Conservation (phyloP, 2,329 filamentous ascomycete species). For the Colletotrichum camelliae region DNA sequence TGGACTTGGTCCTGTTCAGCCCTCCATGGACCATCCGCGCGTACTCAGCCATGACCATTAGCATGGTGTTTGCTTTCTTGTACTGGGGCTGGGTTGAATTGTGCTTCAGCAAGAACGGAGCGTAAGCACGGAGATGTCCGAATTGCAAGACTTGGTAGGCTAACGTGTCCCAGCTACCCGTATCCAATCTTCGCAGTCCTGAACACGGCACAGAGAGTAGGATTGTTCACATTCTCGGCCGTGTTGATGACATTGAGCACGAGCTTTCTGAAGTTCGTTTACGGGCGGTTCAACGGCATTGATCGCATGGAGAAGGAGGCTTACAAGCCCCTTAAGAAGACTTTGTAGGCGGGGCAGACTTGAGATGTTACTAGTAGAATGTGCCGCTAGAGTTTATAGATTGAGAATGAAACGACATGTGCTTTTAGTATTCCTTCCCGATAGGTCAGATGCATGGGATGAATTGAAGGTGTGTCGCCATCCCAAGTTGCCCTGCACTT, state of each 20-base stretch:
- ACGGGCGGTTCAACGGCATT: conserved; percentile 69
- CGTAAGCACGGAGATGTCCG: conserved; percentile 44
- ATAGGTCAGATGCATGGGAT: background rate
- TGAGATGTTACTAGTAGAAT: background rate
- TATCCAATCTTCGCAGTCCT: conserved; percentile 83
- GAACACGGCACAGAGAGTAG: conserved; percentile 66
- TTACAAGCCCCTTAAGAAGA: conserved; percentile 33
- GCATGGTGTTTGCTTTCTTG: conserved; percentile 62
- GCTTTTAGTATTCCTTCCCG: background rate
- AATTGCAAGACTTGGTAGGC: conserved; percentile 26
- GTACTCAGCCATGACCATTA: conserved; percentile 63
- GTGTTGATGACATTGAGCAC: conserved; percentile 75
- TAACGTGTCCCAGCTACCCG: conserved; percentile 66
- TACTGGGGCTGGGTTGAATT: conserved; percentile 83
- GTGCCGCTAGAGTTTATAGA: background rate
- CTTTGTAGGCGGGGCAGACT: conserved; percentile 11
- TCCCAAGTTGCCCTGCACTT: background rate
- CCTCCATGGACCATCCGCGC: conserved; percentile 74
- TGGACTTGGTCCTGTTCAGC: conserved; percentile 72
- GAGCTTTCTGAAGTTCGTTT: conserved; percentile 70
- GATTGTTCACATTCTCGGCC: conserved; percentile 74
- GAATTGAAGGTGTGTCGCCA: background rate
- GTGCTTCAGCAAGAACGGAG: conserved; percentile 71
- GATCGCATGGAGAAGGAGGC: conserved; percentile 43
- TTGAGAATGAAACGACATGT: background rate